A percentile compares a stretch with the other conserved stretches of the same genome.
Conservation (phyloP, 2,329 filamentous ascomycete genomes). For the Xylaria sp. region DNA sequence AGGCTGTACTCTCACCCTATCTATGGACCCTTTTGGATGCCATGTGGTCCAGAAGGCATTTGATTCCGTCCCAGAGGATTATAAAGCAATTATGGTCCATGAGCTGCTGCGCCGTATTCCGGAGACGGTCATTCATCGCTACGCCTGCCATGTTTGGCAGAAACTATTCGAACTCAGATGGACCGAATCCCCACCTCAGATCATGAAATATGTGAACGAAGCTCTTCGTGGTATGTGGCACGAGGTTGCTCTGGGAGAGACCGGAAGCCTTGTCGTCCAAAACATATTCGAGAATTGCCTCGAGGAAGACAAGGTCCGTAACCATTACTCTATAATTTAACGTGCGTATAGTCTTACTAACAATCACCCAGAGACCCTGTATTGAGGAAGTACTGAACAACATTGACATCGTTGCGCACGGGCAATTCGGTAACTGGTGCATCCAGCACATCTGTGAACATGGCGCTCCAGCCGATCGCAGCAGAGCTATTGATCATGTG, state of each 20-base stretch:
- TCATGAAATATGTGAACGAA: conserved; percentile 99
- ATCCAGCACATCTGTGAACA: conserved; percentile 99
- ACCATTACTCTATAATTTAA: conserved; percentile 1
- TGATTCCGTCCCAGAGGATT: conserved; percentile 95
- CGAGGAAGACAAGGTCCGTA: conserved; percentile 92
- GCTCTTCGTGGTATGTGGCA: conserved; percentile 98
- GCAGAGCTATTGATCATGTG: conserved; percentile 94
- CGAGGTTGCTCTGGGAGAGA: conserved; percentile 96
- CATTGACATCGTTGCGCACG: conserved; percentile 95
- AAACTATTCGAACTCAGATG: conserved; percentile 98
- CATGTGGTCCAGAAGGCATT: conserved; percentile 99
- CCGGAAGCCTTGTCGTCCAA: conserved; percentile 96
- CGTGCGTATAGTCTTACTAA: conserved; percentile 28
- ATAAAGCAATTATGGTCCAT: conserved; percentile 99
- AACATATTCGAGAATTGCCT: conserved; percentile 99
- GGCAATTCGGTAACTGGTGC: conserved; percentile 99
- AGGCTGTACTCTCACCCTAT: conserved; percentile 91
- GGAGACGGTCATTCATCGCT: conserved; percentile 97
- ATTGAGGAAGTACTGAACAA: conserved; percentile 96
- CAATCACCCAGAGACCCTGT: conserved; percentile 79
- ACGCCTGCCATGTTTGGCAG: conserved; percentile 99
- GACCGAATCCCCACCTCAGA: conserved; percentile 93
- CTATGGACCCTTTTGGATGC: conserved; percentile 98
- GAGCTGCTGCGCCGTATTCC: conserved; percentile 94
- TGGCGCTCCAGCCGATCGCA: conserved; percentile 88